Evolutionary conservation across 2,329 filamentous ascomycete species (phyloP).

Genomic region (Phaeoacremonium minimum): DNA sequence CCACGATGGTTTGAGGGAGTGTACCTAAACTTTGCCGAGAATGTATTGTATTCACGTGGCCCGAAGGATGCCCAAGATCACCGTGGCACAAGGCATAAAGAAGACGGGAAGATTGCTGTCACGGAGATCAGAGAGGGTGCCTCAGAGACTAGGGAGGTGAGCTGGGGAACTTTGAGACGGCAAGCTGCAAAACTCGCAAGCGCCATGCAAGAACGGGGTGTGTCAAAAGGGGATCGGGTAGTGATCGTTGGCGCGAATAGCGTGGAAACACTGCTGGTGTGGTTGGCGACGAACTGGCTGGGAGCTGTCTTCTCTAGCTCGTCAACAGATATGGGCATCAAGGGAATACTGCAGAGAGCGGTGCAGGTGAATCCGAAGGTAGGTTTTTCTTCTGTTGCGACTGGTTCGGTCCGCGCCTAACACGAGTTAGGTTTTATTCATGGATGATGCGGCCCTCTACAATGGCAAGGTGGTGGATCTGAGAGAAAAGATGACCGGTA

Average conservation of each 20-base stretch:
- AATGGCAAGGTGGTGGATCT: conserved; percentile 74
- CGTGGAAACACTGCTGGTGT: conserved; percentile 68
- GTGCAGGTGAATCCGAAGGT: conserved; percentile 70
- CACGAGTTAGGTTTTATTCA: conserved; percentile 60
- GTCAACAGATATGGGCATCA: conserved; percentile 79
- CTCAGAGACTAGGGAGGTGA: conserved; percentile 50
- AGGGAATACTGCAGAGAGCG: conserved; percentile 70
- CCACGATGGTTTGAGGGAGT: conserved; percentile 77
- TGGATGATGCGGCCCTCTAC: conserved; percentile 76
- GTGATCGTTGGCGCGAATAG: conserved; percentile 73
- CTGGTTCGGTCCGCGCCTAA: no score
- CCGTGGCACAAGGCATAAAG: conserved; percentile 56
- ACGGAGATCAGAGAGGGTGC: conserved; percentile 70
- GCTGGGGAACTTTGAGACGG: conserved; percentile 62
- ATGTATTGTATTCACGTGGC: conserved; percentile 61
- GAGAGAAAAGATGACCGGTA: conserved; percentile 64
- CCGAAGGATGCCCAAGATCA: conserved; percentile 33
- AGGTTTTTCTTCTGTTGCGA: no score
- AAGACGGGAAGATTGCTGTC: conserved; percentile 65
- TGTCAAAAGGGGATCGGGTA: conserved; percentile 68
- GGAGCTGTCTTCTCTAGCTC: conserved; percentile 73
- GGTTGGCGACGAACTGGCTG: conserved; percentile 64
- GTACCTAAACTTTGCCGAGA: conserved; percentile 74
- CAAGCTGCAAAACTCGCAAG: conserved; percentile 56
- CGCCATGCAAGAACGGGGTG: conserved; percentile 62